Evolutionary conservation across 306 rosid genomes (phyloP), one percentile per base, ranked within the genome.

Genomic region (Vachellia collinsii): DNA sequence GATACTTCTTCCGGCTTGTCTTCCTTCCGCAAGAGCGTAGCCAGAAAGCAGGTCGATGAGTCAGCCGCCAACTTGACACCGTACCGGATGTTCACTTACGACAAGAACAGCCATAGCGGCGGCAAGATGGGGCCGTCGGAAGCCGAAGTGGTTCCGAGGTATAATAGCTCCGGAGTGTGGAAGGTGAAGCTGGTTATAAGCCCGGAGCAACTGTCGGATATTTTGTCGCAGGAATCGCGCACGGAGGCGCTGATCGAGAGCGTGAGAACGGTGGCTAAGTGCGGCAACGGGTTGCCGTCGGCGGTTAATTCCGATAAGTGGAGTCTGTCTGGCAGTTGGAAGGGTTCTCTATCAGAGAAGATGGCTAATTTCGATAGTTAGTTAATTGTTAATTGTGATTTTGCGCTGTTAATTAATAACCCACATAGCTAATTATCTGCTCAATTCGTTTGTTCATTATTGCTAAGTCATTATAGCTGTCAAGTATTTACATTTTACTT

Each of bases 231-330:
- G 44, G 88, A 89, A 1, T 68, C 89, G 23, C 78, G 90, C 54
- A 93, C 98, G 0, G 89, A 90, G 88, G 94, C 89, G 12, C 78
- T 93, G 84, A 88, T 93, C 4, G 98, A 93, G 51, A 93, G 90
- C 39, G 92, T 89, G 0, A 83, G 94, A 85, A 91, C 94, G 11
- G 98, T 91, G 43, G 97, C 97, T 1, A 93, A 91, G 90, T 93
- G 97, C 29, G 81, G 91, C 5, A 83, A 76, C 43, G 87, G 83
- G 56, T 81, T 65, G 50, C 78, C 94, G 36, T 83, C 91, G 9
- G 80, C 76, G 54, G 80, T 83, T 0, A 83, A 79, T 70, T 91
- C 93, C 2, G 98, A 93, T 7, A 88, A 91, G 53, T 91, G 88
- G 85, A 93, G 97, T 79, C 80, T 93, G 4, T 84, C 92, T 29